Evolutionary conservation across 108 stramenopile genomes (phyloP), one percentile per base, ranked within the genome.

Genomic region (Mayamaea pseudoterrestris): DNA sequence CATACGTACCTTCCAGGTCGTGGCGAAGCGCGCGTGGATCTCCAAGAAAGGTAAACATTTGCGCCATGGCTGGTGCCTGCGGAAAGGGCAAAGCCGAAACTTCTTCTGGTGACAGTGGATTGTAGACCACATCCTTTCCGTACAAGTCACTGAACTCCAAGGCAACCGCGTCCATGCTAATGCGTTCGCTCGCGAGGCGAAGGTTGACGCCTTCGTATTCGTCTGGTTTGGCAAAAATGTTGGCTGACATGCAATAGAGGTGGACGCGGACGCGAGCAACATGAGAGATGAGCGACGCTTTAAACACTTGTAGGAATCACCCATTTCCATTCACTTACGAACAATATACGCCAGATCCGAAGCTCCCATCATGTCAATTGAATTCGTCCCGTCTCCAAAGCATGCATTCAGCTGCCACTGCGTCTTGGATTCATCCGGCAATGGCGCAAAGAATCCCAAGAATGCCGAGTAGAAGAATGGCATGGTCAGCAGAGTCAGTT

Each of bases 61-160:
- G 76, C 3, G 65, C 70, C 44, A 73, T 63, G 16, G 60, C 56
- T 18, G 55, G 35, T 8, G 67, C 76, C 3, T 57, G 41, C 0
- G 68, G 57, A 41, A 77, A 59, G 4, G 59, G 58, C 30, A 77
- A 24, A 16, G 36, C 31, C 9, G 61, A 51, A 44, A 78, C 57
- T 57, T 78, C 76, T 23, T 53, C 44, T 7, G 61, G 55, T 1
- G 69, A 52, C 27, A 78, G 44, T 8, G 76, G 76, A 35, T 72
- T 66, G 65, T 71, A 78, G 58, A 78, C 59, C 30, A 78, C 71
- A 57, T 73, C 68, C 44, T 78, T 78, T 14, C 76, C 76, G 49
- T 61, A 78, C 26, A 78, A 27, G 59, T 78, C 76, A 14, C 58
- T 29, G 55, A 78, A 73, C 8, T 34, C 42, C 8, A 28, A 30